Evolutionary conservation across 176 grass and related monocot species (phyloP), one percentile per base, ranked within the genome.

Genomic region (Saccharum spontaneum): DNA sequence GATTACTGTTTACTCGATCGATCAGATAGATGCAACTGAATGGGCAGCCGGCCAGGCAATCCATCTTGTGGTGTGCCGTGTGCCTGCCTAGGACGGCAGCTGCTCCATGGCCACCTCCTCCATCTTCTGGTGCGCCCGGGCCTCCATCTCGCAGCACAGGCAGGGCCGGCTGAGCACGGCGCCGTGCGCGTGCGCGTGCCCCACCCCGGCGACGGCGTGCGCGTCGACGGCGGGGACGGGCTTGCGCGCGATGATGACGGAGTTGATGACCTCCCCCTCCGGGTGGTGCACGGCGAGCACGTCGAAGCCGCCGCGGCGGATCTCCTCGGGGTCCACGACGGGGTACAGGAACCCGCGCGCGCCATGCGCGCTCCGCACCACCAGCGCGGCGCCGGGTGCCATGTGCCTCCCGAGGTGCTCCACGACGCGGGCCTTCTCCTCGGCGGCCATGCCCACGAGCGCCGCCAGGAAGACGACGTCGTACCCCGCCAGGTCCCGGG

Each of bases 401-500:
- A 98, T 98, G 86, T 92, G 83, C 59, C 75, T 77, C 3, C 88
- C 91, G 43, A 98, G 89, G 86, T 96, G 97, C 28, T 87, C 91
- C 5, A 98, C 71, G 3, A 94, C 83, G 10, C 75, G 86, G 6
- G 33, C 77, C 88, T 98, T 98, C 66, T 92, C 93, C 44, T 94
- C 93, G n/a, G 62, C 54, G 6, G 80, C 88, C 76, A 95, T 81
- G 36, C 97, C 93, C 3, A 98, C 97, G 30, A 98, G 91, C 15
- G 97, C 97, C 3, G 97, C 97, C 49, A 98, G 87, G 93, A 98
- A 98, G 33, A 98, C 93, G 16, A 89, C 97, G 75, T 98, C 95
- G 69, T 91, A 94, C 1, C n/a, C 16, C 0, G 75, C 74, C 9
- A 97, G 28, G 3, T 79, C 95, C 1, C 62, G 8, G 10, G 89